These are phyloP conservation scores for Neocatenulostroma microsporum DNA, from an alignment of 2,329 filamentous ascomycete genomes.

Conservation along the genomic window DNA sequence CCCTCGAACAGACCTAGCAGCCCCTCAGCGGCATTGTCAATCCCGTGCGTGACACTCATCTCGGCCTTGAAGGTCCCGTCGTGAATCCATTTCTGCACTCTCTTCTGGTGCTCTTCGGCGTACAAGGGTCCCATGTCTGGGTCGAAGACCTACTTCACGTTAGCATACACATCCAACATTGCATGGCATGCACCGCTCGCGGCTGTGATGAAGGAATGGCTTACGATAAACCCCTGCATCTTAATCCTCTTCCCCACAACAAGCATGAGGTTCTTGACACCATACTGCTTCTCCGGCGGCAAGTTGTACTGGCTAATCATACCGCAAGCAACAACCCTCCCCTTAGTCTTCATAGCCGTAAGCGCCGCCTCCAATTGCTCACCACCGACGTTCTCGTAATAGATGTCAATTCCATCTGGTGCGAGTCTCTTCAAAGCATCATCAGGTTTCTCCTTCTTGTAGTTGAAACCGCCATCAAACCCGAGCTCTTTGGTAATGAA, in stretches of 20 bases:
- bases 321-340: slow-evolving; percentile 56
- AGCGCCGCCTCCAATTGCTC: slow-evolving; percentile 65
- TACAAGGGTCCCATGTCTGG: slow-evolving; percentile 60
- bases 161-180: too few relatives aligned
- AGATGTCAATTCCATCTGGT: slow-evolving; percentile 72
- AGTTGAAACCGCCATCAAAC: slow-evolving; percentile 75
- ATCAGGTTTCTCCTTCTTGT: slow-evolving; percentile 68
- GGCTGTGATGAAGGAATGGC: slow-evolving; percentile 1
- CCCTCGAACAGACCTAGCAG: slow-evolving; percentile 68
- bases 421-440: slow-evolving; percentile 64
- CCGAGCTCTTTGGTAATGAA: slow-evolving; percentile 62
- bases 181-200: neutral
- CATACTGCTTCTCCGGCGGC: slow-evolving; percentile 50
- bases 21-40: slow-evolving; percentile 67
- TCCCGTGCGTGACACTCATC: slow-evolving; percentile 61
- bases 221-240: slow-evolving; percentile 66
- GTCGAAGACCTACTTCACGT: slow-evolving; percentile 42
- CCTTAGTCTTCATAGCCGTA: slow-evolving; percentile 54
- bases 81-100: slow-evolving; percentile 65
- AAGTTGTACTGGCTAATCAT: slow-evolving; percentile 76
- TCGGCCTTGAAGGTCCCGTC: slow-evolving; percentile 68
- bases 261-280: slow-evolving; percentile 57
- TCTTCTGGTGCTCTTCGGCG: slow-evolving; percentile 63
- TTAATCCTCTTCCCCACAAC: slow-evolving; percentile 60
- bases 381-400: slow-evolving; percentile 71